Evolutionary conservation across 495 filamentous ascomycete species (phyloP).

Genomic region (Talaromyces trachyspermus): DNA sequence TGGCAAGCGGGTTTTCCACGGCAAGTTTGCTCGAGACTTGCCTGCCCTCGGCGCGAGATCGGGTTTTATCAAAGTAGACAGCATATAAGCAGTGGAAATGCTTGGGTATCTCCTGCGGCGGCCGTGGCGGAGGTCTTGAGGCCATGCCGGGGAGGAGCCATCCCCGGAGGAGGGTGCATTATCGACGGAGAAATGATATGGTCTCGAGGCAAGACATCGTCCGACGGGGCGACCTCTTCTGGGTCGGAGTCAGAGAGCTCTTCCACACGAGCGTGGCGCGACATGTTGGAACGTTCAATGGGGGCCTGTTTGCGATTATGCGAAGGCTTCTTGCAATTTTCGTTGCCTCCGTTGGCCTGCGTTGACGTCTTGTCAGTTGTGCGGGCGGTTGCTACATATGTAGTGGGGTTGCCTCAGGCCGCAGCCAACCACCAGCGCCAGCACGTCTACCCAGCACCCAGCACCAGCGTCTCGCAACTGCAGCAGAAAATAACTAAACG

Average conservation of each 20-base stretch:
- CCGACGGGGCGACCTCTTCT: conserved; percentile 67
- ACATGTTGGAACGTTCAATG: conserved; percentile 46
- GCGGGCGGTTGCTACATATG: too few species aligned
- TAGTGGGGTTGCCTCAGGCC: too few species aligned
- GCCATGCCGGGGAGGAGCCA: conserved; percentile 24
- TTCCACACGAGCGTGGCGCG: conserved; percentile 74
- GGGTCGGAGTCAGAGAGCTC: conserved; percentile 77
- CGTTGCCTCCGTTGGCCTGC: too few species aligned
- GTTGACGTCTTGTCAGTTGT: background rate
- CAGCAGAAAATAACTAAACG: background rate
- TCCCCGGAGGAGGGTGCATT: conserved; percentile 19
- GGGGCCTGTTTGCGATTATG: background rate
- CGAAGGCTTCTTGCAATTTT: background rate
- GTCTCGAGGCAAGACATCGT: conserved; percentile 45
- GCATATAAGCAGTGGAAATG: conserved; percentile 87
- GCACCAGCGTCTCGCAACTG: background rate
- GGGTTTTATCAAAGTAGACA: conserved; percentile 78
- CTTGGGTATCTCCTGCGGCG: conserved; percentile 53
- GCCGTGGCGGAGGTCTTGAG: conserved; percentile 27
- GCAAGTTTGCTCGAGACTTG: conserved; percentile 65
- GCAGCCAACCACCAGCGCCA: too few species aligned
- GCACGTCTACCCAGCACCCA: too few species aligned
- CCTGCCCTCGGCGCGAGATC: conserved; percentile 69
- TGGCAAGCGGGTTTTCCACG: conserved; percentile 77
- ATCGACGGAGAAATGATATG: conserved; percentile 32